phyloP scores from a whole-genome alignment of 2,329 filamentous ascomycete genomes.

The Rhynchosporium agropyri region DNA sequence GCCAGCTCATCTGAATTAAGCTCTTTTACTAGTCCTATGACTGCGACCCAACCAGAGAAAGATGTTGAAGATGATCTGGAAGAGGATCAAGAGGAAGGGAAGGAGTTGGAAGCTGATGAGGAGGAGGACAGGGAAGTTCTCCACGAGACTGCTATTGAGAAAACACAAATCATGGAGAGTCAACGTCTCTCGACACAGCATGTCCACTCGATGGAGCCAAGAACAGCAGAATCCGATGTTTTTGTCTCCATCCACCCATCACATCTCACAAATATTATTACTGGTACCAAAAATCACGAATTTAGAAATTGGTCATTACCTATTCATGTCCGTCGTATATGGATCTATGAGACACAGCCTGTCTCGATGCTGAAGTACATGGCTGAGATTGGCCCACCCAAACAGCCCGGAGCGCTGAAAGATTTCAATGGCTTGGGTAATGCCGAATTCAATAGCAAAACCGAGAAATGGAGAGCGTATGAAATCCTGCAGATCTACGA shows the following conservation, averaged over 20 bases:
- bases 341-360: slow-evolving; percentile 59
- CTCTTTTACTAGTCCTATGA: not conserved
- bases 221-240: slow-evolving; percentile 55
- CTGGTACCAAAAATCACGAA: slow-evolving; percentile 56
- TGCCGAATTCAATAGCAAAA: slow-evolving; percentile 45
- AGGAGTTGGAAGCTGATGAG: not conserved
- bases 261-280: slow-evolving; percentile 52
- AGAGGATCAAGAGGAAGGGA: not conserved
- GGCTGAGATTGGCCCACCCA: slow-evolving; percentile 54
- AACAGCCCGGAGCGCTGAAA: slow-evolving; percentile 52
- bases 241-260: slow-evolving; percentile 54
- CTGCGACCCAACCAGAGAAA: not conserved
- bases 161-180: slow-evolving; percentile 44
- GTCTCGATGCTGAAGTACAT: slow-evolving; percentile 59
- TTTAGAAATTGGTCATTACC: slow-evolving; percentile 60
- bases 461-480: slow-evolving; percentile 46
- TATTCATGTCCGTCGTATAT: slow-evolving; percentile 58
- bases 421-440: slow-evolving; percentile 53
- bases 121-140: slow-evolving; percentile 19
- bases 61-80: not conserved
- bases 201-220: slow-evolving; percentile 52
- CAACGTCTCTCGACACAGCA: slow-evolving; percentile 56
- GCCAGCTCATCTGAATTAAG: slow-evolving; percentile 7
- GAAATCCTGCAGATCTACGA: slow-evolving; percentile 61
- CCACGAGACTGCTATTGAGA: slow-evolving; percentile 23